Percentiles rank a stretch among this genome's conserved stretches.
phyloP scores from a whole-genome alignment of 1,284 basidiomycete species.

The Trichosporon inkin region DNA sequence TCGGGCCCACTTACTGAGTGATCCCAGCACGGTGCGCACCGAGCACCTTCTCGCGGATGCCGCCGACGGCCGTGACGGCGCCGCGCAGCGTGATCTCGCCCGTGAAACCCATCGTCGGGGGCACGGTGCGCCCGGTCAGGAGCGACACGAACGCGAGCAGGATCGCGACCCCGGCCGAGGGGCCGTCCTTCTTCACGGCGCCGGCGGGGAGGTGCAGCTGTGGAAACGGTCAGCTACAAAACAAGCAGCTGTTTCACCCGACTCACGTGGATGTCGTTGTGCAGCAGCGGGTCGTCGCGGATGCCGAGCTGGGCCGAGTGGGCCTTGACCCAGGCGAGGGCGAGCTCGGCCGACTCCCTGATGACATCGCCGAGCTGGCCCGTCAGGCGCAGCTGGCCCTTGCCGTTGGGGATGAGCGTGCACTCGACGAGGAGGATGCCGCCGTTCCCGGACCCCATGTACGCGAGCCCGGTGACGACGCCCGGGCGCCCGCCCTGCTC shows the following conservation, averaged over 20 bases:
- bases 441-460: conserved; percentile 69
- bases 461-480: conserved; percentile 44
- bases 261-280: conserved; percentile 65
- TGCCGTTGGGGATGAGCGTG: conserved; percentile 37
- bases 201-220: conserved; percentile 93
- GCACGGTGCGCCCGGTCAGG: conserved; percentile 72
- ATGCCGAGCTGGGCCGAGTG: conserved; percentile 73
- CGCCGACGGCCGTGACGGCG: conserved; percentile 84
- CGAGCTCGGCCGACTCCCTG: conserved; percentile 90
- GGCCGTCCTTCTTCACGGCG: conserved; percentile 93
- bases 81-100: conserved; percentile 90
- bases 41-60: conserved; percentile 88
- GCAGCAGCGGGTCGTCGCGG: conserved; percentile 42
- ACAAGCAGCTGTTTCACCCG: conserved; percentile 35
- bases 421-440: conserved; percentile 62
- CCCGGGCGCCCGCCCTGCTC: conserved; percentile 35
- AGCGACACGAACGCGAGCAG: conserved; percentile 81
- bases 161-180: conserved; percentile 88
- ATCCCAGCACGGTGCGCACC: conserved; percentile 89
- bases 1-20: conserved; percentile 61
- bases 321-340: conserved; percentile 83
- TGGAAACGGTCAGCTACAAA: conserved; percentile 58
- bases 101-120: conserved; percentile 84
- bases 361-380: conserved; percentile 98
- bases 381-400: conserved; percentile 54